Evolutionary conservation across 306 rosid genomes (phyloP).

Genomic region (Vigna mungo): DNA sequence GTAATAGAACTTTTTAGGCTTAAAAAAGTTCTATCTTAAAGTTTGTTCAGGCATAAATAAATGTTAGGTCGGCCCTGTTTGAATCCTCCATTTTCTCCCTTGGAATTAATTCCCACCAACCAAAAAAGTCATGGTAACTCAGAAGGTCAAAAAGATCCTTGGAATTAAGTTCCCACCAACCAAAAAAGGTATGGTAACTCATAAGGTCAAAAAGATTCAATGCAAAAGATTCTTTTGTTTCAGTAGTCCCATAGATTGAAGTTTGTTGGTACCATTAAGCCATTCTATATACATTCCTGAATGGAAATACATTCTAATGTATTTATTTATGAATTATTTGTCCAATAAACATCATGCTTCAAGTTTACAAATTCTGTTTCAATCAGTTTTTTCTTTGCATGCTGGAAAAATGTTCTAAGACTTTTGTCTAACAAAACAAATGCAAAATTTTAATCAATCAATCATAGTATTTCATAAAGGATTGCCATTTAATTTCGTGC

Average conservation of each 20-base stretch:
- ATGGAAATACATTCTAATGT: background rate
- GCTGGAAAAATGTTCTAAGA: background rate
- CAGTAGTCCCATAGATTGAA: background rate
- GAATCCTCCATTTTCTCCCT: conserved; percentile 2
- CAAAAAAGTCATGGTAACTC: background rate
- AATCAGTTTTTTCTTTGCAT: too few species aligned
- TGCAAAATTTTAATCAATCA: background rate
- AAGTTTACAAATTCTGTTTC: background rate
- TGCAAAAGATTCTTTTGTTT: background rate
- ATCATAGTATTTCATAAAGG: background rate
- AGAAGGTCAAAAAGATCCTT: background rate
- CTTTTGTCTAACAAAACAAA: conserved; percentile 8
- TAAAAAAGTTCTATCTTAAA: background rate
- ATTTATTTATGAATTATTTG: background rate
- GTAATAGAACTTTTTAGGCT: background rate
- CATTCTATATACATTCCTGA: background rate
- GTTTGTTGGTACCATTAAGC: background rate
- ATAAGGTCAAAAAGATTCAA: conserved; percentile 1
- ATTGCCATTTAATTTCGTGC: background rate
- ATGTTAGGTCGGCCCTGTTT: background rate
- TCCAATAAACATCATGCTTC: background rate
- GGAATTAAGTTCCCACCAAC: conserved; percentile 3
- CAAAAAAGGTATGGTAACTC: background rate
- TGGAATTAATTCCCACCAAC: conserved; percentile 1
- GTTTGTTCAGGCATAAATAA: background rate